A percentile compares a stretch with the other conserved stretches of the same genome.
Evolutionary conservation across 192 early-diverging fungal species (phyloP).

Genomic region (Kickxella alabastrina): DNA sequence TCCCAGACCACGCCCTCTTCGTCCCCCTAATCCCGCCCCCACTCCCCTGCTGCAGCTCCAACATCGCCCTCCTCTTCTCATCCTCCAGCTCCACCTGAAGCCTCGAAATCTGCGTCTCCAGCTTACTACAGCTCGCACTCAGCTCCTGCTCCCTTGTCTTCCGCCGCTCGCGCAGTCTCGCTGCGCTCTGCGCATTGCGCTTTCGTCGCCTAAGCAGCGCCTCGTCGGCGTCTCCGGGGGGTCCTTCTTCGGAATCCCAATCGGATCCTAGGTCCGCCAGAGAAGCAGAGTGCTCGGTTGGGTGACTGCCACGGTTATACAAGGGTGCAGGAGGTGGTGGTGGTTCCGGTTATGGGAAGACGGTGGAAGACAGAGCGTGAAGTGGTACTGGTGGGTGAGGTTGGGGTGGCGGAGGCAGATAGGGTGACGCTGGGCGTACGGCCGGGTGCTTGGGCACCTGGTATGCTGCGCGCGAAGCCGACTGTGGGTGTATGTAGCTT

Average conservation of each 20-base stretch:
- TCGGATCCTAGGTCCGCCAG: conserved; percentile 2
- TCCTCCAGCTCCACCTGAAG: conserved; percentile 31
- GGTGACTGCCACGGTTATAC: neutral
- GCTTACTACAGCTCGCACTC: conserved; percentile 21
- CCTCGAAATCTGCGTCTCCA: conserved; percentile 31
- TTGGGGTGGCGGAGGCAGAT: too few relatives aligned
- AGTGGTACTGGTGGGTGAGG: neutral
- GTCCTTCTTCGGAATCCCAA: neutral
- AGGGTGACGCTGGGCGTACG: too few relatives aligned
- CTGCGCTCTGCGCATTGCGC: conserved; percentile 49
- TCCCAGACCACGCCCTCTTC: conserved; percentile 11
- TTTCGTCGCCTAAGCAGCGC: conserved; percentile 40
- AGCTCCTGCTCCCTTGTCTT: conserved; percentile 42
- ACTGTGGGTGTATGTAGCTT: too few relatives aligned
- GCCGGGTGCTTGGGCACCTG: too few relatives aligned
- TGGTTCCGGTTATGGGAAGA: too few relatives aligned
- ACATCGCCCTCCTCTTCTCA: conserved; percentile 35
- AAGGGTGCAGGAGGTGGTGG: too few relatives aligned
- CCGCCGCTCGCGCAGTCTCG: conserved; percentile 47
- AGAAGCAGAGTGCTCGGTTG: neutral
- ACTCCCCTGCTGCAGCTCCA: neutral
- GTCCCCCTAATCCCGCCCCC: neutral
- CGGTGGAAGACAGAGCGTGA: too few relatives aligned
- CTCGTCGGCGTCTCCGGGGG: conserved; percentile 19
- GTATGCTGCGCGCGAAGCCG: too few relatives aligned